These are phyloP conservation scores for Hypoxylon sp. DNA, from an alignment of 2,329 filamentous ascomycete species.

Conservation along the genomic window DNA sequence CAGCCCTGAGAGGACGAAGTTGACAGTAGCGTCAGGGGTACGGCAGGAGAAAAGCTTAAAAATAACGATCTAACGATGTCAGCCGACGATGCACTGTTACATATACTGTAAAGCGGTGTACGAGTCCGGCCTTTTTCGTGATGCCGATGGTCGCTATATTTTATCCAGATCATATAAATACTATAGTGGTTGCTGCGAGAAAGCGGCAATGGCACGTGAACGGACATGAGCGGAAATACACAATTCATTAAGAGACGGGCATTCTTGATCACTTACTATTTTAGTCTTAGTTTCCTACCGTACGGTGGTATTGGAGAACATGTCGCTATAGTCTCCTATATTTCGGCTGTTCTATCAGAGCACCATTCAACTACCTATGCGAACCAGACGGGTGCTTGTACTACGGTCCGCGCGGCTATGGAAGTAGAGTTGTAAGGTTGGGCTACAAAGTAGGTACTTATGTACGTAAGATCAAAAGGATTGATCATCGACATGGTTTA, in stretches of 20 bases:
- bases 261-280: background rate
- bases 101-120: conserved; percentile 8
- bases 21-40: conserved; percentile 31
- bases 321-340: background rate
- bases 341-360: background rate
- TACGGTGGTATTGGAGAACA: conserved; percentile 2
- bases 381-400: conserved; percentile 13
- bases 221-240: background rate
- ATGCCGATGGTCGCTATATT: conserved; percentile 2
- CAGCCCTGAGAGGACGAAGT: conserved; percentile 35
- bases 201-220: background rate
- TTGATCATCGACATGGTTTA: conserved; percentile 40
- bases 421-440: background rate
- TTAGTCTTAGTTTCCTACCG: background rate
- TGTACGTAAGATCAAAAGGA: conserved; percentile 38
- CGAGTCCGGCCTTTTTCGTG: conserved; percentile 8
- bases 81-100: conserved; percentile 13
- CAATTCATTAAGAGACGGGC: background rate
- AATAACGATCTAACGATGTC: conserved; percentile 14
- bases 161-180: background rate
- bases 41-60: conserved; percentile 22
- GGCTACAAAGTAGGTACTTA: conserved; percentile 10
- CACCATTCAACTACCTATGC: background rate
- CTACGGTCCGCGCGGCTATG: conserved; percentile 21
- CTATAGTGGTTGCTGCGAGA: background rate